Conservation (phyloP, 352 stramenopile species). For the Globisporangium canariense region DNA sequence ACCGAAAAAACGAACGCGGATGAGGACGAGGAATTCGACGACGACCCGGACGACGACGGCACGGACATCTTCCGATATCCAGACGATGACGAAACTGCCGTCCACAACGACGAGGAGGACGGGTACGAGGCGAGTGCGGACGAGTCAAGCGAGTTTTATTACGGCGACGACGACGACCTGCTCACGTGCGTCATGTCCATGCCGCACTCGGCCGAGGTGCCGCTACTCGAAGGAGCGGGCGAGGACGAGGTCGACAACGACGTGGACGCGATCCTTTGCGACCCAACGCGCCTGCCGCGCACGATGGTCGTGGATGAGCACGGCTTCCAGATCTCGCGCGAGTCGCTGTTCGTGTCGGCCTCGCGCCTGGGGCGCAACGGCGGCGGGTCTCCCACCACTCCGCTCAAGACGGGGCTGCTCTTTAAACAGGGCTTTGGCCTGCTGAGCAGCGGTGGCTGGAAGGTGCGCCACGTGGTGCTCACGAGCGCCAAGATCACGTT, state of each 20-base stretch:
- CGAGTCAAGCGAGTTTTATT: slow-evolving; percentile 13
- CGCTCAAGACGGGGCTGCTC: slow-evolving; percentile 69
- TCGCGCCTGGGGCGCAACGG: slow-evolving; percentile 23
- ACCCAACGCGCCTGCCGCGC: slow-evolving; percentile 44
- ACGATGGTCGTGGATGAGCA: slow-evolving; percentile 72
- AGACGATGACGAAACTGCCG: slow-evolving; percentile 14
- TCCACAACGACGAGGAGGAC: background rate
- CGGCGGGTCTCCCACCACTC: slow-evolving; percentile 18
- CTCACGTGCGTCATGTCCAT: slow-evolving; percentile 31
- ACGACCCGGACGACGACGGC: slow-evolving; percentile 8
- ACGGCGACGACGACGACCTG: slow-evolving; percentile 21
- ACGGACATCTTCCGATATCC: slow-evolving; percentile 15
- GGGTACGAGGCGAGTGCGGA: slow-evolving; percentile 1
- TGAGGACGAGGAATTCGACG: slow-evolving; percentile 16
- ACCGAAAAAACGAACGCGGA: slow-evolving; percentile 17
- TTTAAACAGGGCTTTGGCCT: slow-evolving; percentile 76
- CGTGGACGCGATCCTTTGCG: slow-evolving; percentile 60
- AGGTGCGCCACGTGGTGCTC: slow-evolving; percentile 70
- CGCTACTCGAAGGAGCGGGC: slow-evolving; percentile 36
- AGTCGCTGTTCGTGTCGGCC: slow-evolving; percentile 47
- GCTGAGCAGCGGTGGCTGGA: slow-evolving; percentile 58
- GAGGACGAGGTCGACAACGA: slow-evolving; percentile 50
- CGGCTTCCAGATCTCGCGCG: slow-evolving; percentile 50
- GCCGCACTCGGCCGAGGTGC: slow-evolving; percentile 34
- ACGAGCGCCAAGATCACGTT: slow-evolving; percentile 68